phyloP scores from a whole-genome alignment of 345 rosid species.

The Euphorbia tirucalli region DNA sequence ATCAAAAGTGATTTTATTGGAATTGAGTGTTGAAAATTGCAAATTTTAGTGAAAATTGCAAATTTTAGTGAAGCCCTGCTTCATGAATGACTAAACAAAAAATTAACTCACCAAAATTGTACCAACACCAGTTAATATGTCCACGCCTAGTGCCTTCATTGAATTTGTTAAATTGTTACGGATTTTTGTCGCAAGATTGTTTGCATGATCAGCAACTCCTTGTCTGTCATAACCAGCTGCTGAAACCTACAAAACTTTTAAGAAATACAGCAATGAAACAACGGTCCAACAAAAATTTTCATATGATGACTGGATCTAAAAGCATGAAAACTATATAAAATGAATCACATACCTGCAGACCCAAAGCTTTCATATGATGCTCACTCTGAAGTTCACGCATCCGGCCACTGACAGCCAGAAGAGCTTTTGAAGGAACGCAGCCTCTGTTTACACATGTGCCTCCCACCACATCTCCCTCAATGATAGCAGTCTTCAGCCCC shows the following conservation, averaged over 20 bases:
- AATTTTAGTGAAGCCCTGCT: not conserved
- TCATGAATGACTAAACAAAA: not conserved
- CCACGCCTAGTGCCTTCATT: conserved; percentile 91
- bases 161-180: conserved; percentile 88
- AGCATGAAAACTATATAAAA: not conserved
- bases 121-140: conserved; percentile 88
- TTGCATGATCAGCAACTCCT: conserved; percentile 98
- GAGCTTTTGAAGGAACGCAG: conserved; percentile 98
- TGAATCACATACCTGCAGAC: conserved; percentile 68
- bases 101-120: conserved; percentile 62
- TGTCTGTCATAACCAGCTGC: conserved; percentile 94
- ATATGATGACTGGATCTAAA: not conserved
- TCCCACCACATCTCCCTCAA: conserved; percentile 97
- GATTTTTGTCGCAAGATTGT: conserved; percentile 84
- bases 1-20: not conserved
- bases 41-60: not conserved
- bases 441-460: conserved; percentile 99
- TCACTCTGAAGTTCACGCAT: conserved; percentile 94
- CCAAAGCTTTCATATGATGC: conserved; percentile 93
- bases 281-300: not conserved
- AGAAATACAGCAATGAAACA: too few species aligned
- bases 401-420: conserved; percentile 91
- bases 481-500: conserved; percentile 94
- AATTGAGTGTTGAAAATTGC: not conserved
- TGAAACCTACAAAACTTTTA: conserved; percentile 52